Conservation (phyloP, 2,329 filamentous ascomycete species). For the Ascosphaera aggregata region DNA sequence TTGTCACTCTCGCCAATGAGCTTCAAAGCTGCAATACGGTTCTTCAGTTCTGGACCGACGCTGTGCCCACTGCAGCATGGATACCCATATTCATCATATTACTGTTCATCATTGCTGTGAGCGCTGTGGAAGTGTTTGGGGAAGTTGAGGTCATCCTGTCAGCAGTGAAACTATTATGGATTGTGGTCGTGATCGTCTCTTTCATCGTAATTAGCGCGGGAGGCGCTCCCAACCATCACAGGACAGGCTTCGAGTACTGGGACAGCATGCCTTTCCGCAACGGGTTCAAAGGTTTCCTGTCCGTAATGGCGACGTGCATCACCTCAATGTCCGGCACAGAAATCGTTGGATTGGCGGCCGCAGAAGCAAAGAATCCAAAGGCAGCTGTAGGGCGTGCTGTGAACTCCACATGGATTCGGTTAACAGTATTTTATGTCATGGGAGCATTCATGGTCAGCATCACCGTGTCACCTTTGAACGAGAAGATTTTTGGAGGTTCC, state of each 20-base stretch:
- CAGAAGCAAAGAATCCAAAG: conserved; percentile 44
- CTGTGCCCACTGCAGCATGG: conserved; percentile 21
- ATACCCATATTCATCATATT: conserved; percentile 22
- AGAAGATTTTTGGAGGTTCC: conserved; percentile 31
- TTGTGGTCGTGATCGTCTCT: conserved; percentile 25
- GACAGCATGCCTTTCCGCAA: conserved; percentile 19
- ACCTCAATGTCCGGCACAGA: conserved; percentile 16
- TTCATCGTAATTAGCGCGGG: conserved; percentile 23
- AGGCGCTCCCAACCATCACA: conserved; percentile 15
- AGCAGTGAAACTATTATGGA: conserved; percentile 25
- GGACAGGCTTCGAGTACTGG: conserved; percentile 25
- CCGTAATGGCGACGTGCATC: conserved; percentile 16
- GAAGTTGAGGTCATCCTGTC: conserved; percentile 23
- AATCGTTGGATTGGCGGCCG: conserved; percentile 22
- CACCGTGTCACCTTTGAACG: conserved; percentile 38
- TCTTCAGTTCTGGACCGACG: conserved; percentile 21
- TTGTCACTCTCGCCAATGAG: neutral
- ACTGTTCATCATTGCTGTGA: conserved; percentile 21
- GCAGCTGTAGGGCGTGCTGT: conserved; percentile 46
- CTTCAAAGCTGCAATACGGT: conserved; percentile 6
- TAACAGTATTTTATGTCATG: conserved; percentile 48
- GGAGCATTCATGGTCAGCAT: conserved; percentile 47
- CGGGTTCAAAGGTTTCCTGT: conserved; percentile 21
- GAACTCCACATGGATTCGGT: conserved; percentile 52
- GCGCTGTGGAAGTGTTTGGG: conserved; percentile 21